Evolutionary conservation across 306 rosid genomes (phyloP).

Genomic region (Cicer yamashitae): DNA sequence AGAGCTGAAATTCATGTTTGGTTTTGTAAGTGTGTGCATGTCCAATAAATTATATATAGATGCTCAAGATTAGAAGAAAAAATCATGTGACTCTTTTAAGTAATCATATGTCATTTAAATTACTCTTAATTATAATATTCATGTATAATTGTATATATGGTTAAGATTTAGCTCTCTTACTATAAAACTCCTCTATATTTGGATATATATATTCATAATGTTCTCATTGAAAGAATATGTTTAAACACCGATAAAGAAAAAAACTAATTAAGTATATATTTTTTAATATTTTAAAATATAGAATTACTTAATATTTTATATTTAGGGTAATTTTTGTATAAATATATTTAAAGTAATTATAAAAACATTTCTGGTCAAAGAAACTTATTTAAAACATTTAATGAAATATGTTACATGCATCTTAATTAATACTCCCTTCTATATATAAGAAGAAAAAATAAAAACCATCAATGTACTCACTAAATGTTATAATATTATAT

Average conservation of each 20-base stretch:
- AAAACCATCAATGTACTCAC: too few relatives aligned
- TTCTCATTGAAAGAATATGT: neutral
- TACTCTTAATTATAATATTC: too few relatives aligned
- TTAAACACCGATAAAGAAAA: neutral
- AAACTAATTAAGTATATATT: neutral
- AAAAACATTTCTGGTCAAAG: too few relatives aligned
- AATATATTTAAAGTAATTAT: too few relatives aligned
- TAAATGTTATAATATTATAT: too few relatives aligned
- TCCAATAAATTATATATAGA: constrained; percentile 30
- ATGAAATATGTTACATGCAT: neutral
- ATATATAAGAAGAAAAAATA: too few relatives aligned
- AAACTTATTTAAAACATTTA: too few relatives aligned
- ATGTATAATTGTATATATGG: too few relatives aligned
- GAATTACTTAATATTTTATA: neutral
- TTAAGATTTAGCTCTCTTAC: neutral
- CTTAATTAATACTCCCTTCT: neutral
- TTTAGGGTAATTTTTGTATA: neutral
- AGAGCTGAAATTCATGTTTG: constrained; percentile 67
- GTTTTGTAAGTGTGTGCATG: constrained; percentile 35
- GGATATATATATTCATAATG: constrained; percentile 48
- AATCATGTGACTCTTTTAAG: neutral
- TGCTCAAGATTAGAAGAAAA: too few relatives aligned
- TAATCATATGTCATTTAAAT: neutral
- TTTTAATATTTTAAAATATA: neutral
- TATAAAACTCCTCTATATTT: too few relatives aligned